phyloP scores from a whole-genome alignment of 768 basidiomycete genomes.

The Leucosporidium yakuticum region DNA sequence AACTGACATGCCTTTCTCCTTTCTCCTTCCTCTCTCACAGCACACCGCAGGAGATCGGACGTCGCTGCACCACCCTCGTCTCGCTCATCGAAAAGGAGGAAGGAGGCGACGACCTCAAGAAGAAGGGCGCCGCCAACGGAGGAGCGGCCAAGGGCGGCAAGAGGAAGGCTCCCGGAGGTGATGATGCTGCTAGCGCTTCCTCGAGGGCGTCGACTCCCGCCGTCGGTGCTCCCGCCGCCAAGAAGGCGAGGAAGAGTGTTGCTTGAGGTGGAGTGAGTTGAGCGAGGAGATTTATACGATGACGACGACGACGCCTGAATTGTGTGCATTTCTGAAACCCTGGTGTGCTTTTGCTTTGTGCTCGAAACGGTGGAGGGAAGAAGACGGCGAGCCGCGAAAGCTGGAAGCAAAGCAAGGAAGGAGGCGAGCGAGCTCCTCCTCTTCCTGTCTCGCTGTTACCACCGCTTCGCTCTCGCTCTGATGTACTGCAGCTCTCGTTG shows the following conservation, averaged over 20 bases:
- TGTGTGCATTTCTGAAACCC: no score
- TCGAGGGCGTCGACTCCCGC: slow-evolving; percentile 20
- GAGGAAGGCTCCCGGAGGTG: slow-evolving; percentile 6
- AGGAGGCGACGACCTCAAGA: slow-evolving; percentile 61
- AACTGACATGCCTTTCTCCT: no score
- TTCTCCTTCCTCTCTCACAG: slow-evolving; percentile 72
- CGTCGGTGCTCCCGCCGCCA: slow-evolving; percentile 9
- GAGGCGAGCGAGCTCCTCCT: no score
- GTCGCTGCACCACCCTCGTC: slow-evolving; percentile 79
- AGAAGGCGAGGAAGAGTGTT: slow-evolving; percentile 22
- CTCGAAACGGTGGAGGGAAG: no score
- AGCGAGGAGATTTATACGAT: no score
- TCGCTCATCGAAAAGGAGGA: slow-evolving; percentile 86
- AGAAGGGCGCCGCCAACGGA: not conserved
- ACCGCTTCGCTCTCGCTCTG: no score
- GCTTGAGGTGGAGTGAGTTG: slow-evolving; percentile 2
- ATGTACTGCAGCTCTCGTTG: no score
- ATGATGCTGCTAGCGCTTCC: not conserved
- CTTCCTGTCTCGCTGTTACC: no score
- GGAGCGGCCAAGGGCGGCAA: not conserved
- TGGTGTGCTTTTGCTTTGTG: no score
- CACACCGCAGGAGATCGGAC: slow-evolving; percentile 76
- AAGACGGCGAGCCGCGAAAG: no score
- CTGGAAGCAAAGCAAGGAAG: no score
- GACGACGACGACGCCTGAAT: no score